phyloP scores from a whole-genome alignment of 352 stramenopile species.

The Pythium folliculosum region DNA sequence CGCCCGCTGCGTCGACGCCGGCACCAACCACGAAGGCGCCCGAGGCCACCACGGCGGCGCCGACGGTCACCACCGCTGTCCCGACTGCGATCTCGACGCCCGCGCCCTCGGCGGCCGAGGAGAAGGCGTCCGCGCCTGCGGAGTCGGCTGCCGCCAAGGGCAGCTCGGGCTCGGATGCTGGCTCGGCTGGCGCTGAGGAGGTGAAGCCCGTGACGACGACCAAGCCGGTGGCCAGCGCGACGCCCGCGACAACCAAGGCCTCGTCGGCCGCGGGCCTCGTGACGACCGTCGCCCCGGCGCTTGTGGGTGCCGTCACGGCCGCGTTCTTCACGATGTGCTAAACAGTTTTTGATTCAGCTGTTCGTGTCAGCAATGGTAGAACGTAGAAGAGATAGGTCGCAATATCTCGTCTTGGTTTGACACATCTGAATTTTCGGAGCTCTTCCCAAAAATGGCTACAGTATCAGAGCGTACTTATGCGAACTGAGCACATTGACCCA shows the following conservation, averaged over 20 bases:
- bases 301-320: neutral
- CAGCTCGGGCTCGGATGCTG: neutral
- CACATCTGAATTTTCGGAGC: no score
- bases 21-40: neutral
- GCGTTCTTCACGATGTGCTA: neutral
- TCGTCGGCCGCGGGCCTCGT: neutral
- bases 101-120: neutral
- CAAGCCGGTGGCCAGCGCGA: neutral
- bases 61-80: neutral
- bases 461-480: no score
- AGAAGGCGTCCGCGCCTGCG: neutral
- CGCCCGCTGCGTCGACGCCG: neutral
- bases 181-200: neutral
- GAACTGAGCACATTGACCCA: no score
- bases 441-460: no score
- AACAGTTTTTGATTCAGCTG: no score
- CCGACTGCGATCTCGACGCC: neutral
- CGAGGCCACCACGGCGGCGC: neutral
- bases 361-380: no score
- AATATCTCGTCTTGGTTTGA: no score
- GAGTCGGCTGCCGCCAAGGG: neutral
- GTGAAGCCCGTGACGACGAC: neutral
- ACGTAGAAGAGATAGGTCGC: no score
- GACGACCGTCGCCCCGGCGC: no score
- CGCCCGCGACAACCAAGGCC: neutral